These are phyloP conservation scores for Schwanniomyces sp. DNA, from an alignment of 805 yeast genomes.

Conservation along the genomic window DNA sequence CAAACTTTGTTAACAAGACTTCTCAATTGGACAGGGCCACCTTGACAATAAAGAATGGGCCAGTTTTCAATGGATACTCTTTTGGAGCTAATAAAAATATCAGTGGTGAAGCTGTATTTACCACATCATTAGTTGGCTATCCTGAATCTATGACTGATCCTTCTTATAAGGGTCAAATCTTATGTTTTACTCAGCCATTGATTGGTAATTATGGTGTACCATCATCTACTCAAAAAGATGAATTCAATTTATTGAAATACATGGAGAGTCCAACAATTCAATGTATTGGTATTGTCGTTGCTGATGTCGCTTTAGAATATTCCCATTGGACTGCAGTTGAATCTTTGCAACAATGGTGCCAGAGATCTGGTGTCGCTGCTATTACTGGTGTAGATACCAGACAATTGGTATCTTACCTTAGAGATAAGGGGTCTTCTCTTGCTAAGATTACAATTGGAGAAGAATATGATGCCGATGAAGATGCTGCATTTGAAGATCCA, in stretches of 20 bases:
- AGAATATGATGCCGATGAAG: conserved; percentile 88
- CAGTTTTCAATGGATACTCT: conserved; percentile 88
- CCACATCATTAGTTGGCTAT: conserved; percentile 96
- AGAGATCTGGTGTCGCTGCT: conserved; percentile 91
- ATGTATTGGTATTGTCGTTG: conserved; percentile 94
- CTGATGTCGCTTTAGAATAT: conserved; percentile 91
- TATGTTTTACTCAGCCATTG: conserved; percentile 94
- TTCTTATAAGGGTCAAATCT: conserved; percentile 93
- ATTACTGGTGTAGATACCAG: conserved; percentile 98
- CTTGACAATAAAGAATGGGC: conserved; percentile 87
- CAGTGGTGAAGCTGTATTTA: conserved; percentile 97
- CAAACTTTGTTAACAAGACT: conserved; percentile 33
- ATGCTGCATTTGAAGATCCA: conserved; percentile 88
- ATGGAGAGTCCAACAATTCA: conserved; percentile 91
- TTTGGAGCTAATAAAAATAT: conserved; percentile 93
- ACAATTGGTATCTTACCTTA: conserved; percentile 84
- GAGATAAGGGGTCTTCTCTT: conserved; percentile 94
- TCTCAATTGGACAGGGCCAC: conserved; percentile 75
- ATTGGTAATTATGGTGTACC: conserved; percentile 99
- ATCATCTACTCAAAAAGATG: conserved; percentile 73
- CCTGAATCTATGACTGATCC: conserved; percentile 99
- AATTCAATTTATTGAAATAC: conserved; percentile 81
- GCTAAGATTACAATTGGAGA: conserved; percentile 90
- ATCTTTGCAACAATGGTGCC: conserved; percentile 92
- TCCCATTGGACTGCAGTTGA: conserved; percentile 99